A percentile compares a stretch with the other conserved stretches of the same genome.
Conservation (phyloP, 805 yeast genomes). For the Ogataea degrootiae region DNA sequence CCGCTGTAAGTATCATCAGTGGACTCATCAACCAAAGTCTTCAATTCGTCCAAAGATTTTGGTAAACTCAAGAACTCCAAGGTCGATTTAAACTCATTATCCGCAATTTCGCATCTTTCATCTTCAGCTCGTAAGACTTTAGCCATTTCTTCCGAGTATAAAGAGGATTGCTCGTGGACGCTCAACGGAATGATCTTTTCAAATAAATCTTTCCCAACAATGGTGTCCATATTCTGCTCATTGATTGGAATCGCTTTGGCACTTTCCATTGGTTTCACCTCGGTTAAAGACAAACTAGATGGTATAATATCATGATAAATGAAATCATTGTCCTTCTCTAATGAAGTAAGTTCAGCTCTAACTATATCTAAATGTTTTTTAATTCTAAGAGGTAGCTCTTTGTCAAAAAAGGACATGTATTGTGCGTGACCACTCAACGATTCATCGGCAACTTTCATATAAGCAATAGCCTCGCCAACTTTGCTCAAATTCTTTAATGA, state of each 20-base stretch:
- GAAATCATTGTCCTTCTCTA: conserved; percentile 82
- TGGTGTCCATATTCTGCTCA: conserved; percentile 43
- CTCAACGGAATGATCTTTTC: conserved; percentile 78
- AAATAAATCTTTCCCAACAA: conserved; percentile 55
- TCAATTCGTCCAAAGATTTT: conserved; percentile 51
- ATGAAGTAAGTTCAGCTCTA: conserved; percentile 27
- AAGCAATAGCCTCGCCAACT: conserved; percentile 73
- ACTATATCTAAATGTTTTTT: conserved; percentile 17
- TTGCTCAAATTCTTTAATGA: conserved; percentile 51
- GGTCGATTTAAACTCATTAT: conserved; percentile 73
- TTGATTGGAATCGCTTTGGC: conserved; percentile 52
- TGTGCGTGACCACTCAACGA: conserved; percentile 23
- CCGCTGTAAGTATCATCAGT: conserved; percentile 3
- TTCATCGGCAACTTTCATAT: conserved; percentile 33
- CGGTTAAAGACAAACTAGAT: conserved; percentile 51
- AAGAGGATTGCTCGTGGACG: conserved; percentile 81
- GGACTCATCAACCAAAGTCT: conserved; percentile 22
- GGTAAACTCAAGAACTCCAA: conserved; percentile 81
- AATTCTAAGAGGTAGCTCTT: conserved; percentile 28
- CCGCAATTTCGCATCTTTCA: conserved; percentile 71
- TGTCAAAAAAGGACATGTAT: conserved; percentile 18
- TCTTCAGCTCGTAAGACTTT: conserved; percentile 65
- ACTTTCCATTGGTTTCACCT: conserved; percentile 64
- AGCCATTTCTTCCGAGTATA: conserved; percentile 88
- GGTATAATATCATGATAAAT: conserved; percentile 83